phyloP scores from a whole-genome alignment of 805 yeast species.

The Sugiyamaella floridensis region DNA sequence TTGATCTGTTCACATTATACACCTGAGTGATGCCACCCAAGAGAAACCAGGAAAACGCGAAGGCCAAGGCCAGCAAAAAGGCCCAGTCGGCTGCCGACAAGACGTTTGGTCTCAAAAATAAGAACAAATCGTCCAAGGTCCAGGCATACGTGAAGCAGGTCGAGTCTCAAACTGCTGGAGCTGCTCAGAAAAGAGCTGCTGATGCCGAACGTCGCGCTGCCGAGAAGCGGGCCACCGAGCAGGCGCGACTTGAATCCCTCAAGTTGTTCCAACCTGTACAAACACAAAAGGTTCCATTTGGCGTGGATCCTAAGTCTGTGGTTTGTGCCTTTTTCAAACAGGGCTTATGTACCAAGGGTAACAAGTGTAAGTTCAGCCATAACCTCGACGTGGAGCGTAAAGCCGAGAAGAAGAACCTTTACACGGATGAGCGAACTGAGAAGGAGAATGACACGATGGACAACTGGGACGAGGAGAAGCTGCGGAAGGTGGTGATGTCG shows the following conservation, averaged over 20 bases:
- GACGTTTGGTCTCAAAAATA: conserved; percentile 92
- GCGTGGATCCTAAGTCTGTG: conserved; percentile 94
- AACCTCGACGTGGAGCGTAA: conserved; percentile 80
- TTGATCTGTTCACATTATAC: too few relatives aligned
- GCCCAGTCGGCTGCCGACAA: conserved; percentile 67
- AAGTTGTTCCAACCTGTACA: conserved; percentile 61
- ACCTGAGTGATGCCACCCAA: conserved; percentile 30
- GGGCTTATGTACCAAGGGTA: conserved; percentile 62
- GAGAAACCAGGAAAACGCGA: conserved; percentile 45
- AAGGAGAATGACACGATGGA: conserved; percentile 88
- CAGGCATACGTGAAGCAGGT: conserved; percentile 67
- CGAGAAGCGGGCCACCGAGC: conserved; percentile 86
- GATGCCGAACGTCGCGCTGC: conserved; percentile 59
- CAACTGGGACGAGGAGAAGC: conserved; percentile 93
- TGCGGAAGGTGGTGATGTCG: conserved; percentile 75
- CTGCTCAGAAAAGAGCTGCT: conserved; percentile 58
- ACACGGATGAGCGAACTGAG: conserved; percentile 72
- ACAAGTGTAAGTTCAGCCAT: conserved; percentile 85
- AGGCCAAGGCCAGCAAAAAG: conserved; percentile 51
- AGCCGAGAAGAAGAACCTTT: conserved; percentile 83
- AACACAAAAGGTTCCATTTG: conserved; percentile 84
- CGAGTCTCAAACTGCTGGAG: conserved; percentile 50
- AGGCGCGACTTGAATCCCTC: conserved; percentile 81
- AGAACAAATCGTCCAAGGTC: conserved; percentile 88
- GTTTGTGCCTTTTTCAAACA: conserved; percentile 85